Percentiles rank a stretch among this genome's conserved stretches.
These are phyloP conservation scores for Rhododendron mucronatum DNA, from an alignment of 148 eudicot species.

Conservation along the genomic window DNA sequence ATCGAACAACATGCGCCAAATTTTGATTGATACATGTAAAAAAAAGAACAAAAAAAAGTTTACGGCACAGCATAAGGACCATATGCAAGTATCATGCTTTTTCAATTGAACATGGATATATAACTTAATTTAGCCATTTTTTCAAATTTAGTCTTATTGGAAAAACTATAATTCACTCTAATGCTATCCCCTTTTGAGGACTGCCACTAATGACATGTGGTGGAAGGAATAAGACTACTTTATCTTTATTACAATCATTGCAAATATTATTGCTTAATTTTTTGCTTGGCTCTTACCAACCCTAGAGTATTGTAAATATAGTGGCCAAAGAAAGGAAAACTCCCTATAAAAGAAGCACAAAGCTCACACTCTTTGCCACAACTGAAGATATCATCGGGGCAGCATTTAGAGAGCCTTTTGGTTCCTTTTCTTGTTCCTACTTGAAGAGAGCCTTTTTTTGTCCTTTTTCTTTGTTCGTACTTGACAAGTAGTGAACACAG, in stretches of 20 bases:
- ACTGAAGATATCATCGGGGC: neutral
- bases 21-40: neutral
- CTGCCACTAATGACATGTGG: neutral
- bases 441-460: neutral
- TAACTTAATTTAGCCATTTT: neutral
- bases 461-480: neutral
- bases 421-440: neutral
- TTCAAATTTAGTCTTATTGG: neutral
- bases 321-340: neutral
- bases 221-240: neutral
- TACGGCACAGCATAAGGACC: neutral
- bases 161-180: neutral
- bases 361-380: constrained; percentile 6
- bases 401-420: neutral
- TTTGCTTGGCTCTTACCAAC: neutral
- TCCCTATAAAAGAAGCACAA: constrained; percentile 20
- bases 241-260: neutral
- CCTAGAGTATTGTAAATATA: neutral
- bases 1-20: neutral
- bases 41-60: neutral
- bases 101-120: neutral
- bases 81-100: neutral
- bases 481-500: neutral
- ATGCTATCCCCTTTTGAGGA: constrained; percentile 4
- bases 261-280: neutral